phyloP scores from a whole-genome alignment of 2,329 filamentous ascomycete genomes.

The Chalara sp. region DNA sequence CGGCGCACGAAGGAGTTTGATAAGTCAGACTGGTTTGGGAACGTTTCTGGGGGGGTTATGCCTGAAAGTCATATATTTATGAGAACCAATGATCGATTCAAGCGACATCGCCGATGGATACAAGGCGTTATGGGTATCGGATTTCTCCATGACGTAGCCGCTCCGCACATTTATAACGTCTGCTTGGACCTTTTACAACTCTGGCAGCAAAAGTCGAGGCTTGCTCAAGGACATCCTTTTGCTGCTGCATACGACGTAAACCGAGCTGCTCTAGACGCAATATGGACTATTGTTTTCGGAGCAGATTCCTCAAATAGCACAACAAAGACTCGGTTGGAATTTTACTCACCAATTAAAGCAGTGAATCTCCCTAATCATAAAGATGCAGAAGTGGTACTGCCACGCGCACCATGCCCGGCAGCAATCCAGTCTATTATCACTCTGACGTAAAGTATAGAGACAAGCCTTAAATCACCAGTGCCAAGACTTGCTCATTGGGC shows the following conservation, averaged over 20 bases:
- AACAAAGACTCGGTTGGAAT: neutral
- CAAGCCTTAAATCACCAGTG: conserved; percentile 1
- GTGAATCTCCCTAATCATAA: neutral
- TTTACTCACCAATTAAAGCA: neutral
- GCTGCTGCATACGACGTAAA: conserved; percentile 7
- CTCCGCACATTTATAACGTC: conserved; percentile 21
- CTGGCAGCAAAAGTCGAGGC: conserved; percentile 21
- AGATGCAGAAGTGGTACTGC: neutral
- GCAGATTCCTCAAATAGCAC: neutral
- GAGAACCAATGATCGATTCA: conserved; percentile 21
- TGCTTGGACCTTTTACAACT: conserved; percentile 22
- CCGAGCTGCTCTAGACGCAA: conserved; percentile 6
- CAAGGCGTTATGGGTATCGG: conserved; percentile 24
- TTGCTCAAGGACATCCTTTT: conserved; percentile 9
- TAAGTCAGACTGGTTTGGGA: conserved; percentile 16
- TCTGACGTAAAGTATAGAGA: conserved; percentile 1
- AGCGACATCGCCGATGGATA: conserved; percentile 24
- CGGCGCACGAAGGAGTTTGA: conserved; percentile 27
- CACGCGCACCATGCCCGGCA: neutral
- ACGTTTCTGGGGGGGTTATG: conserved; percentile 22
- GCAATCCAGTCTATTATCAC: neutral
- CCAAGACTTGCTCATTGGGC: neutral
- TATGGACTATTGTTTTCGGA: conserved; percentile 7
- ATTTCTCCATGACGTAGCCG: conserved; percentile 25
- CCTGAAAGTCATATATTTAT: conserved; percentile 22